These are phyloP conservation scores for Sordariomycetes sp. DNA, from an alignment of 2,329 filamentous ascomycete genomes.

Conservation along the genomic window DNA sequence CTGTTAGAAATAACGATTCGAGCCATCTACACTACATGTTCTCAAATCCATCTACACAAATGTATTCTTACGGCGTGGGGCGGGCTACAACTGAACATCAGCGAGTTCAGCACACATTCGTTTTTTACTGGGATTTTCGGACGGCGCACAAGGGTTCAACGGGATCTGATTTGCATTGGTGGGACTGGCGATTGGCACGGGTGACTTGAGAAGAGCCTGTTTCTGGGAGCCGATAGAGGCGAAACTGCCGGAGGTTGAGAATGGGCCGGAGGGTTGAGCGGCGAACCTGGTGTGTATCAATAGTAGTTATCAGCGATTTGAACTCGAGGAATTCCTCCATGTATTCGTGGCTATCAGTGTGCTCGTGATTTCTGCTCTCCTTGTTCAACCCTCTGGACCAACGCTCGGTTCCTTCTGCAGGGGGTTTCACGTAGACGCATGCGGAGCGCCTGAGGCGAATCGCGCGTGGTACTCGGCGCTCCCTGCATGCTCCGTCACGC, in stretches of 20 bases:
- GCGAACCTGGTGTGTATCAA: not conserved
- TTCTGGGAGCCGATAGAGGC: not conserved
- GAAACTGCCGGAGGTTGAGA: not conserved
- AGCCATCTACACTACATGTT: not conserved
- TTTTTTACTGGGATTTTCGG: not conserved
- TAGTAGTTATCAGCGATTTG: not conserved
- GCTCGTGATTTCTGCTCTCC: not conserved
- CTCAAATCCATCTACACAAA: not conserved
- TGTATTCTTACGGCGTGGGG: not conserved
- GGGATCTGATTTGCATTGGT: not conserved
- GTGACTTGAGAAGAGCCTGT: not conserved
- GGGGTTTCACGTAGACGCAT: not conserved
- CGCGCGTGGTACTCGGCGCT: too few relatives aligned
- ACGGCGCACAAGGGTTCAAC: not conserved
- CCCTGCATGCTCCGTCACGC: not conserved
- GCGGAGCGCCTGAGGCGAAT: not conserved
- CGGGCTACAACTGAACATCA: not conserved
- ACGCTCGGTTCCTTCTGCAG: not conserved
- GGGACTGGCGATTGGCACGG: not conserved
- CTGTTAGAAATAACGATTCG: conserved; percentile 3
- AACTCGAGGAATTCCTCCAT: not conserved
- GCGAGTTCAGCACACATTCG: not conserved
- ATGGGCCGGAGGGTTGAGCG: not conserved
- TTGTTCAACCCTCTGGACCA: not conserved
- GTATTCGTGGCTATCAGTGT: not conserved